These are phyloP conservation scores for Aspergillus melleus DNA, from an alignment of 2,329 filamentous ascomycete species.

Conservation along the genomic window DNA sequence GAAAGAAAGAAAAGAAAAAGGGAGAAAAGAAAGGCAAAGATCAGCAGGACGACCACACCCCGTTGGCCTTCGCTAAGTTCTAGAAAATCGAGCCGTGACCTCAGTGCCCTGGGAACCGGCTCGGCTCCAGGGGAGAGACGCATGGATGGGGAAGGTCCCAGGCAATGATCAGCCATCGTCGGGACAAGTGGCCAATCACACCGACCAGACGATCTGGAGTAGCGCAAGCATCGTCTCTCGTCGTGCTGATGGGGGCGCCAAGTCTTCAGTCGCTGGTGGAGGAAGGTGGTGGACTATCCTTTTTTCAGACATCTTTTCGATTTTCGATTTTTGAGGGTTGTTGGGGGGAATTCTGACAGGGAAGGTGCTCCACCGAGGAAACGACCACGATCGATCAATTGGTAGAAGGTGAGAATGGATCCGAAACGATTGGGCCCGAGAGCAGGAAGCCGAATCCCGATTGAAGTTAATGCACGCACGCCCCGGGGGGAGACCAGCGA, in stretches of 20 bases:
- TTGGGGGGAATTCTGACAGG: slow-evolving; percentile 1
- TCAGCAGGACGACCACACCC: neutral
- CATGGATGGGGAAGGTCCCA: slow-evolving; percentile 9
- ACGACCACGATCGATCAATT: neutral
- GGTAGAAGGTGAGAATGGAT: neutral
- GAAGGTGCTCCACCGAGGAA: neutral
- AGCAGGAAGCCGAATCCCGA: neutral
- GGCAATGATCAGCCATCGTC: slow-evolving; percentile 4
- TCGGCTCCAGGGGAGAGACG: slow-evolving; percentile 10
- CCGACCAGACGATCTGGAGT: neutral
- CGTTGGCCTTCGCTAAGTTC: neutral
- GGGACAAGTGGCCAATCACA: slow-evolving; percentile 8
- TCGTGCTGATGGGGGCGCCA: slow-evolving; percentile 5
- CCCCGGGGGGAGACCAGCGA: neutral
- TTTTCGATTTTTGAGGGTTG: neutral
- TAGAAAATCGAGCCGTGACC: slow-evolving; percentile 11
- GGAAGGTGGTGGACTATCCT: no score
- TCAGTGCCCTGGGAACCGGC: slow-evolving; percentile 2
- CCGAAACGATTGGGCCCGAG: neutral
- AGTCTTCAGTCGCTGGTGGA: slow-evolving; percentile 9
- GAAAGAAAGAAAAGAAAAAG: neutral
- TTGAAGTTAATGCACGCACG: neutral
- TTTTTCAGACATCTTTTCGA: no score
- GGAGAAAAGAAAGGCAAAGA: neutral
- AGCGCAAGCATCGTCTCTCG: neutral